Evolutionary conservation across 2,329 filamentous ascomycete species (phyloP).

Genomic region (Paraphoma sp.): DNA sequence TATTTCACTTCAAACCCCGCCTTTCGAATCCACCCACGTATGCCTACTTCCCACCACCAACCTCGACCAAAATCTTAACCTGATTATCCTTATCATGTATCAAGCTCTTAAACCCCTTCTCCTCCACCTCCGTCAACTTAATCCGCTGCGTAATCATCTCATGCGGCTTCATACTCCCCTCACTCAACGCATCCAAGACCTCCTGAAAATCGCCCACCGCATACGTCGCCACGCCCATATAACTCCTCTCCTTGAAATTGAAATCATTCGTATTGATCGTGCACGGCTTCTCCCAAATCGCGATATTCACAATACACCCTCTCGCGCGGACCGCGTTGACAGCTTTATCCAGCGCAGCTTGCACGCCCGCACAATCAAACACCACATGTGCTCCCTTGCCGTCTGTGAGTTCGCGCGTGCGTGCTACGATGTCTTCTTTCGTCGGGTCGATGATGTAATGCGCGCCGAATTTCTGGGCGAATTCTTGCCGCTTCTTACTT

Average conservation of each 20-base stretch:
- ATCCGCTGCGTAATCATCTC: constrained; percentile 60
- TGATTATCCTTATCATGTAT: constrained; percentile 59
- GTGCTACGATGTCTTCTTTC: constrained; percentile 55
- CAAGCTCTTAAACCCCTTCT: constrained; percentile 55
- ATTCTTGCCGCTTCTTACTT: constrained; percentile 55
- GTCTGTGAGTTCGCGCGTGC: constrained; percentile 53
- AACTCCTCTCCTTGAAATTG: constrained; percentile 60
- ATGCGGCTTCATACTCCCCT: constrained; percentile 52
- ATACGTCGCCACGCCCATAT: constrained; percentile 61
- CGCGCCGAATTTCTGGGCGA: constrained; percentile 60
- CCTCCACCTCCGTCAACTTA: constrained; percentile 54
- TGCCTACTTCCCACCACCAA: constrained; percentile 33
- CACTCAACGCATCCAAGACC: constrained; percentile 52
- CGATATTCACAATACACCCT: constrained; percentile 62
- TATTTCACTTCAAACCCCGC: background rate
- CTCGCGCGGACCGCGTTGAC: constrained; percentile 57
- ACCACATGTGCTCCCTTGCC: constrained; percentile 57
- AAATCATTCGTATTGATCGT: constrained; percentile 58
- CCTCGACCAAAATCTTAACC: constrained; percentile 56
- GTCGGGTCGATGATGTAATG: constrained; percentile 59
- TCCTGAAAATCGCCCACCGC: constrained; percentile 59
- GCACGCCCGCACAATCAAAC: constrained; percentile 62
- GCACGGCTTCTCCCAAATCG: constrained; percentile 62
- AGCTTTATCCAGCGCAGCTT: constrained; percentile 57
- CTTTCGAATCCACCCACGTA: background rate